These are phyloP conservation scores for Ligustrum vulgare DNA, from an alignment of 257 asterid genomes.

Conservation along the genomic window DNA sequence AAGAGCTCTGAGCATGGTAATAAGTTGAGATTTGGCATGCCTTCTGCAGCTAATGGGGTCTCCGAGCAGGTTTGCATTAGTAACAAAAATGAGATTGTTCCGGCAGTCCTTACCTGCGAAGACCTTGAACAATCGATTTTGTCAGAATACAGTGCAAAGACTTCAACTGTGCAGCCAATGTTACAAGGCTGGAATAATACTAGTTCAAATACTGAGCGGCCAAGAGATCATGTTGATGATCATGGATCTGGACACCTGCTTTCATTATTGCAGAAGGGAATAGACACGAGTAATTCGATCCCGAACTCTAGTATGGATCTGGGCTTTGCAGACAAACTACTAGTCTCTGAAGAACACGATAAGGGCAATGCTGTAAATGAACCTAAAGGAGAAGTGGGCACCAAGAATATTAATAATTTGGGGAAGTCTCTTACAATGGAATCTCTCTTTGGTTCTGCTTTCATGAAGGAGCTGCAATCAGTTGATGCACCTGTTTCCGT, in stretches of 20 bases:
- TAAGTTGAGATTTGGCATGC: constrained; percentile 23
- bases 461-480: constrained; percentile 81
- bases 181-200: constrained; percentile 31
- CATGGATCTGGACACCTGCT: constrained; percentile 77
- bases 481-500: constrained; percentile 83
- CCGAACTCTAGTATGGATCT: constrained; percentile 25
- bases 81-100: constrained; percentile 44
- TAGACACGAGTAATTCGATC: constrained; percentile 28
- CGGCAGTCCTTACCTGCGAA: constrained; percentile 76
- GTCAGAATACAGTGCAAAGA: constrained; percentile 56
- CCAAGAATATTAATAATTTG: constrained; percentile 20
- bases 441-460: constrained; percentile 87
- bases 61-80: constrained; percentile 39
- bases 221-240: constrained; percentile 39
- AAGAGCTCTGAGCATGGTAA: constrained; percentile 35
- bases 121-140: constrained; percentile 88
- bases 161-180: constrained; percentile 35
- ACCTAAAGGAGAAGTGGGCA: constrained; percentile 48
- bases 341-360: constrained; percentile 33
- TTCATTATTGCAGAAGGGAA: constrained; percentile 70
- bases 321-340: constrained; percentile 33
- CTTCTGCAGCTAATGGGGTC: constrained; percentile 45
- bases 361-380: constrained; percentile 24
- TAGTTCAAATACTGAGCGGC: constrained; percentile 35
- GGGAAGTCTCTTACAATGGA: constrained; percentile 66